phyloP scores from a whole-genome alignment of 2,329 filamentous ascomycete genomes.

The Sphaerostilbella broomeana region DNA sequence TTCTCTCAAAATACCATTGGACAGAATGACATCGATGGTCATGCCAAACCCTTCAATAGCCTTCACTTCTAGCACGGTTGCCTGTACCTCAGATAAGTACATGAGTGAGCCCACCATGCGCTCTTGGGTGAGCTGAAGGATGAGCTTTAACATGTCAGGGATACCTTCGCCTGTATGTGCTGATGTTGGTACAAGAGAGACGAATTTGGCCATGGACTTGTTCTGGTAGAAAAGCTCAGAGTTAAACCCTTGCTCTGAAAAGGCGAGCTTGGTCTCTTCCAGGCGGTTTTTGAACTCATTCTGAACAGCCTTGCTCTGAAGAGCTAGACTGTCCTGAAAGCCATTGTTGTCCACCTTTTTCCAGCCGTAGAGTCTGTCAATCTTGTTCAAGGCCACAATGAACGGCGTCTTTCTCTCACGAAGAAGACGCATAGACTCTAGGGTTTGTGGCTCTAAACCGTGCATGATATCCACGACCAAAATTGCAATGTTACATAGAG shows the following conservation, averaged over 20 bases:
- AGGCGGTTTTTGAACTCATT: conserved; percentile 90
- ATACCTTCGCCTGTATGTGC: conserved; percentile 99
- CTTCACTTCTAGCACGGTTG: conserved; percentile 97
- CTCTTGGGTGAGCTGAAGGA: conserved; percentile 87
- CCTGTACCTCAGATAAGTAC: conserved; percentile 97
- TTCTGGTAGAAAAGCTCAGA: conserved; percentile 95
- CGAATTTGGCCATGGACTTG: conserved; percentile 89
- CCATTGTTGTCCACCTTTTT: conserved; percentile 98
- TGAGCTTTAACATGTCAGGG: conserved; percentile 95
- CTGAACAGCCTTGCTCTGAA: conserved; percentile 89
- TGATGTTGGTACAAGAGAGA: conserved; percentile 95
- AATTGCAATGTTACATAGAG: conserved; percentile 98
- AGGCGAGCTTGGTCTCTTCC: conserved; percentile 85
- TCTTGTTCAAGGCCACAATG: conserved; percentile 98
- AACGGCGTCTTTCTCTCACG: conserved; percentile 94
- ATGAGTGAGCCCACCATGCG: conserved; percentile 95
- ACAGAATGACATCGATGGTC: conserved; percentile 94
- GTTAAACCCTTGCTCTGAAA: conserved; percentile 96
- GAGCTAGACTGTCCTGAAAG: conserved; percentile 82
- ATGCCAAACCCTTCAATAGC: conserved; percentile 98
- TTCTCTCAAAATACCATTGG: conserved; percentile 90
- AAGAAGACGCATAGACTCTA: conserved; percentile 93
- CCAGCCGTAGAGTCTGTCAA: conserved; percentile 98
- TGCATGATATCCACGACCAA: conserved; percentile 99
- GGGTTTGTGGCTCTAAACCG: conserved; percentile 91